These are phyloP conservation scores for Xylaria multiplex DNA, from an alignment of 2,329 filamentous ascomycete genomes.

Conservation along the genomic window DNA sequence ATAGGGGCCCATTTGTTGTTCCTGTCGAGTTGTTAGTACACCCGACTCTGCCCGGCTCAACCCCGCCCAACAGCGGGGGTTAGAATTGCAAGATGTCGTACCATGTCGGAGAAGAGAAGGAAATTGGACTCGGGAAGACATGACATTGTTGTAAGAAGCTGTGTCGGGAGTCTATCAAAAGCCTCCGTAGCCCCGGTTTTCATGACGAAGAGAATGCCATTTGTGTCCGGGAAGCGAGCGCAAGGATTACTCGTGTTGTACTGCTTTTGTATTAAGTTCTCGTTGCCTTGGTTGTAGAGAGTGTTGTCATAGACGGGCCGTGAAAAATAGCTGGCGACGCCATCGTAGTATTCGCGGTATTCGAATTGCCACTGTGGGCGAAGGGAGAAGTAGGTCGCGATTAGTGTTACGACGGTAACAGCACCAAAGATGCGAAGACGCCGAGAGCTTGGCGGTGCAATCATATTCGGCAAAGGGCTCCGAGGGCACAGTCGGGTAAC, in stretches of 20 bases:
- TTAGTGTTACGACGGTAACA: constrained; percentile 40
- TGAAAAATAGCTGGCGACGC: constrained; percentile 45
- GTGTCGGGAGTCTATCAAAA: constrained; percentile 64
- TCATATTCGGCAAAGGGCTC: constrained; percentile 39
- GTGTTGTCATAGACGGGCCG: constrained; percentile 53
- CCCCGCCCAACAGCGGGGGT: background rate
- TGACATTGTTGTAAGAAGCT: constrained; percentile 63
- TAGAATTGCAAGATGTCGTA: constrained; percentile 31
- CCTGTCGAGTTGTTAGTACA: constrained; percentile 46
- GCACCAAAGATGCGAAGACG: constrained; percentile 46
- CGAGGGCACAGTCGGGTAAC: background rate
- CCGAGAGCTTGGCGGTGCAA: constrained; percentile 46
- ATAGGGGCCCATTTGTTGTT: constrained; percentile 61
- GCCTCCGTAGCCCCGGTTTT: constrained; percentile 69
- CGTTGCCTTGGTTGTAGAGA: constrained; percentile 52
- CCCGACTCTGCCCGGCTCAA: background rate
- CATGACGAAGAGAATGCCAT: constrained; percentile 62
- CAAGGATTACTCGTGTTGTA: constrained; percentile 54
- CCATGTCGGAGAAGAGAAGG: constrained; percentile 67
- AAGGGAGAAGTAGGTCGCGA: constrained; percentile 44
- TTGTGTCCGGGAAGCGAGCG: constrained; percentile 54
- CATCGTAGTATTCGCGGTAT: constrained; percentile 47
- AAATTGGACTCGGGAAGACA: constrained; percentile 66
- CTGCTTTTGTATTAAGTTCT: constrained; percentile 48
- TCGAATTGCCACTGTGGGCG: constrained; percentile 45